Percentiles rank a stretch among this genome's conserved stretches.
These are phyloP conservation scores for Neonectria sp. DNA, from an alignment of 2,329 filamentous ascomycete genomes.

Conservation along the genomic window DNA sequence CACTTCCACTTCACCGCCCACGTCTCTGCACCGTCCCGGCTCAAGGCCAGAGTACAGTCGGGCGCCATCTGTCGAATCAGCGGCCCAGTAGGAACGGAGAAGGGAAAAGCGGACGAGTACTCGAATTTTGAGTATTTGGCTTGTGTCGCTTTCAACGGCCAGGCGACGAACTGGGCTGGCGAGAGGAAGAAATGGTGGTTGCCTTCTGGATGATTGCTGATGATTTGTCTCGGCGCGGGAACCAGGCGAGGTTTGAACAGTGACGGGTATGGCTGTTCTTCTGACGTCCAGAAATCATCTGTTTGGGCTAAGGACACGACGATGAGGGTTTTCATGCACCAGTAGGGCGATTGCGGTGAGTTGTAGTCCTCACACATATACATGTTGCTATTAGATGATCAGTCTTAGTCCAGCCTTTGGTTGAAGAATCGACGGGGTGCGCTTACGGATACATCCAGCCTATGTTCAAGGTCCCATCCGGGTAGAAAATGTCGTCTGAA, in stretches of 20 bases:
- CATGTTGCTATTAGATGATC: conserved; percentile 59
- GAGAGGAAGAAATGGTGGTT: conserved; percentile 62
- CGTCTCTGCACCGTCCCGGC: conserved; percentile 49
- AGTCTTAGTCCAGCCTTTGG: rapidly evolving
- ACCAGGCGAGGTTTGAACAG: conserved; percentile 17
- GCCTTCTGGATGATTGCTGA: conserved; percentile 54
- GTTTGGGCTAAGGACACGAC: conserved; percentile 53
- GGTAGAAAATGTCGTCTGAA: conserved; percentile 60
- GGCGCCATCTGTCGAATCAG: conserved; percentile 53
- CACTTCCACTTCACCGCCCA: conserved; percentile 52
- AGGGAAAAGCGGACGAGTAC: conserved; percentile 64
- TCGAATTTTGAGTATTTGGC: conserved; percentile 65
- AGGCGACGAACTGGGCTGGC: conserved; percentile 55
- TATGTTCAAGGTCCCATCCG: conserved; percentile 65
- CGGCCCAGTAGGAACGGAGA: conserved; percentile 59
- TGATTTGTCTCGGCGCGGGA: conserved; percentile 58
- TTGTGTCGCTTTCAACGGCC: conserved; percentile 57
- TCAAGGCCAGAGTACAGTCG: conserved; percentile 51
- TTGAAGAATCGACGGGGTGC: rapidly evolving
- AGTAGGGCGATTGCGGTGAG: conserved; percentile 69
- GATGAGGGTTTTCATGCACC: conserved; percentile 67
- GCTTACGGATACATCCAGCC: conserved; percentile 54
- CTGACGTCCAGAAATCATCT: conserved; percentile 62
- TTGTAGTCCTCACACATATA: conserved; percentile 71
- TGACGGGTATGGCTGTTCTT: conserved; percentile 52